Conservation (phyloP, 1,284 basidiomycete genomes). For the Moniliophthora roreri region DNA sequence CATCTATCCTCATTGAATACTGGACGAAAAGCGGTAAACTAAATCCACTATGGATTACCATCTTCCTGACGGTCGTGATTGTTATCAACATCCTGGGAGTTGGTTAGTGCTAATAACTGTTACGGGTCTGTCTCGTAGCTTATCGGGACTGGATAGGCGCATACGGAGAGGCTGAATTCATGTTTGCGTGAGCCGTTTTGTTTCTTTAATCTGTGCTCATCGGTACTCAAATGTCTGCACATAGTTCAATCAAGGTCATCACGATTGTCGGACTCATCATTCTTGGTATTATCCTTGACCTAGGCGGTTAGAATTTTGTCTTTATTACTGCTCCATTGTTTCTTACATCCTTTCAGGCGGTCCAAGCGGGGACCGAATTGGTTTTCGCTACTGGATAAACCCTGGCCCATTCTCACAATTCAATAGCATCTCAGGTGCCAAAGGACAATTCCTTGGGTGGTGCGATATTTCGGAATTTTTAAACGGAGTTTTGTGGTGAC, state of each 20-base stretch:
- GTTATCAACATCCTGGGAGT: constrained; percentile 80
- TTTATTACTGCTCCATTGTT: neutral
- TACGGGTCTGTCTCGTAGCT: too few relatives aligned
- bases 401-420: constrained; percentile 73
- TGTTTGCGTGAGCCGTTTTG: constrained; percentile 53
- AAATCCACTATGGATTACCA: constrained; percentile 76
- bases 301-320: constrained; percentile 56
- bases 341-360: constrained; percentile 30
- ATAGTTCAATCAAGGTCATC: constrained; percentile 75
- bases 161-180: constrained; percentile 76
- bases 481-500: neutral
- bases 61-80: constrained; percentile 68
- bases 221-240: constrained; percentile 5
- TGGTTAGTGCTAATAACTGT: constrained; percentile 30
- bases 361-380: constrained; percentile 47
- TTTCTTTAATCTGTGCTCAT: neutral
- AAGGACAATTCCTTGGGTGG: constrained; percentile 66
- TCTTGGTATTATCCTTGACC: constrained; percentile 70
- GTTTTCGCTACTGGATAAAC: constrained; percentile 70
- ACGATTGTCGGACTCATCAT: constrained; percentile 69
- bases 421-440: constrained; percentile 50
- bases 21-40: constrained; percentile 51
- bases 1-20: constrained; percentile 75
- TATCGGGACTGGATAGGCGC: too few relatives aligned
- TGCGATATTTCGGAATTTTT: neutral